A percentile compares a stretch with the other conserved stretches of the same genome.
Conservation (phyloP, 495 filamentous ascomycete genomes). For the Parathielavia appendiculata region DNA sequence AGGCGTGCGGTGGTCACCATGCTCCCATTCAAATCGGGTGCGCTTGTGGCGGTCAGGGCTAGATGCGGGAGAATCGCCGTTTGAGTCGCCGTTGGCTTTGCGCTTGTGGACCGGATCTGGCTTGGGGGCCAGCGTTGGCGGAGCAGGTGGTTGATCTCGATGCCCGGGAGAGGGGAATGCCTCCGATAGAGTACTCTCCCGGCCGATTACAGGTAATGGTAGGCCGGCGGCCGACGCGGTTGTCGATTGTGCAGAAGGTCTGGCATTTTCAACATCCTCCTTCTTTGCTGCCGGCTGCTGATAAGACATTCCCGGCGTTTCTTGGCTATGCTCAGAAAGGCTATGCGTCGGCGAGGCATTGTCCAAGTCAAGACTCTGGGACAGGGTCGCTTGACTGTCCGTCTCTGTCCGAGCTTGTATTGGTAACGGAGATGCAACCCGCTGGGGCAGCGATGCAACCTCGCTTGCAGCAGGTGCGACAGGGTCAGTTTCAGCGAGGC, state of each 20-base stretch:
- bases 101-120: not conserved
- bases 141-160: not conserved
- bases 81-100: constrained; percentile 7
- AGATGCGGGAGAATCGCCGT: not conserved
- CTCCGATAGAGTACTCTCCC: not conserved
- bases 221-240: not conserved
- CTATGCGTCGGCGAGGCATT: not conserved
- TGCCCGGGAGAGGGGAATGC: not conserved
- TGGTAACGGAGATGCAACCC: not conserved
- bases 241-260: not conserved
- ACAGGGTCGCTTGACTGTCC: not conserved
- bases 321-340: not conserved
- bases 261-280: too few relatives aligned
- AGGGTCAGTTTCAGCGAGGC: not conserved
- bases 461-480: not conserved
- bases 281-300: not conserved
- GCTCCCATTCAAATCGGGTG: not conserved
- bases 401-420: not conserved
- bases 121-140: not conserved
- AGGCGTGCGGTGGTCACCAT: not conserved
- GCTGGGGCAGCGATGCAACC: not conserved
- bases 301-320: not conserved
- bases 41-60: constrained; percentile 1
- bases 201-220: not conserved
- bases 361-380: not conserved